Conservation (phyloP, 2,329 filamentous ascomycete species). For the Ophiosphaerella narmari region DNA sequence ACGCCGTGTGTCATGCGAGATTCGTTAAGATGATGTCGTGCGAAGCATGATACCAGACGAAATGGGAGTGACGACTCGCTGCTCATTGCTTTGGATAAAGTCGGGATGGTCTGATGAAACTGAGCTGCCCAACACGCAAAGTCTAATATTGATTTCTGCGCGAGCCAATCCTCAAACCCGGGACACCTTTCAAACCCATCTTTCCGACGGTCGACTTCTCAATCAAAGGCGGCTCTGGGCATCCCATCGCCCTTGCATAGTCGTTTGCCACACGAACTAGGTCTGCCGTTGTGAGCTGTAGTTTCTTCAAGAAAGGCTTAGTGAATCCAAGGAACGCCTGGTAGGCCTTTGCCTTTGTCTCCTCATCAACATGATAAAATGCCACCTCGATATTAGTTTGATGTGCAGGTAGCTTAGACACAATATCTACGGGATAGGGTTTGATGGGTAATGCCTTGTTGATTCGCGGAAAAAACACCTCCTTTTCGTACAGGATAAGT, state of each 20-base stretch:
- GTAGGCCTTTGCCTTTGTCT: conserved; percentile 51
- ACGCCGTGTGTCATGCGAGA: too few relatives aligned
- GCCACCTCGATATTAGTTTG: conserved; percentile 38
- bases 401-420: conserved; percentile 39
- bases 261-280: conserved; percentile 52
- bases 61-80: too few relatives aligned
- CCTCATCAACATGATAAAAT: conserved; percentile 46
- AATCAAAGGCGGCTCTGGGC: conserved; percentile 52
- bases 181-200: conserved; percentile 55
- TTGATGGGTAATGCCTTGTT: conserved; percentile 58
- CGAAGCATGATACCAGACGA: too few relatives aligned
- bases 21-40: too few relatives aligned
- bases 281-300: conserved; percentile 45
- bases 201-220: conserved; percentile 53
- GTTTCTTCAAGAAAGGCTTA: conserved; percentile 51
- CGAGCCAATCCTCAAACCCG: conserved; percentile 44
- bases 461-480: conserved; percentile 56
- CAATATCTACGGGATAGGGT: conserved; percentile 53
- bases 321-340: conserved; percentile 55
- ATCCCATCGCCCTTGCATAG: conserved; percentile 50
- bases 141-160: conserved; percentile 9
- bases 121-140: not conserved
- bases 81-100: not conserved
- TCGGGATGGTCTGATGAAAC: not conserved
- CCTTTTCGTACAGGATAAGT: conserved; percentile 57